These are phyloP conservation scores for Berberis vulgaris DNA, from an alignment of 164 flowering plant species.

Conservation along the genomic window DNA sequence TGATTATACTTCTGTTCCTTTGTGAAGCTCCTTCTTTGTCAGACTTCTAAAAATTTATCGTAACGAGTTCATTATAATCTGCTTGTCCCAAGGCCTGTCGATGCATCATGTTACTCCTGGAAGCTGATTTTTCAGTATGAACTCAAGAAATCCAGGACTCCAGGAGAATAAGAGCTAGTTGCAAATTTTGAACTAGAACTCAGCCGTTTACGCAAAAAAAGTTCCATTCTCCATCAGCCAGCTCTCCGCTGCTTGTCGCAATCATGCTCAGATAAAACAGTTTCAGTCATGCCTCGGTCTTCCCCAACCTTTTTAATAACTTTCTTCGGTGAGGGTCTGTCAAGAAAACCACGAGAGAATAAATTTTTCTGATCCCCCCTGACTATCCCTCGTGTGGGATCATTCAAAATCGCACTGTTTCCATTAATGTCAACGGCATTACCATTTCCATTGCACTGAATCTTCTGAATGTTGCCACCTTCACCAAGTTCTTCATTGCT, in stretches of 20 bases:
- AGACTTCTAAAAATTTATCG: too few species aligned
- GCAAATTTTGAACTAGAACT: not conserved
- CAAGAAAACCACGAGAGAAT: constrained; percentile 2
- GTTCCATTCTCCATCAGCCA: not conserved
- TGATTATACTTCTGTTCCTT: too few species aligned
- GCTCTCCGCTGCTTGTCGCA: constrained; percentile 1
- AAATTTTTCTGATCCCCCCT: not conserved
- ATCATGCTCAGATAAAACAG: constrained; percentile 4
- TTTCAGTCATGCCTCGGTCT: constrained; percentile 1
- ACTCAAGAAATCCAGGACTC: constrained; percentile 2
- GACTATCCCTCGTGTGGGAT: not conserved
- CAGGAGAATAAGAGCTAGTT: not conserved
- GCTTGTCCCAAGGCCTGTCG: too few species aligned
- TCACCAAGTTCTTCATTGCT: not conserved
- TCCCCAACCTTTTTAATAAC: not conserved
- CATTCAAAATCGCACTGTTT: not conserved
- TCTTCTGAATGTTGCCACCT: not conserved
- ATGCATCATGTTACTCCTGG: too few species aligned
- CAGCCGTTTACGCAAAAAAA: too few species aligned
- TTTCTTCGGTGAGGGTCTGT: constrained; percentile 7
- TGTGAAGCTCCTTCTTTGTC: not conserved
- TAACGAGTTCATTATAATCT: too few species aligned
- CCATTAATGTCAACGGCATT: not conserved
- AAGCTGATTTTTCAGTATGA: not conserved
- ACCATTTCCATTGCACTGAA: constrained; percentile 3